These are phyloP conservation scores for Penstemon newberryi DNA, from an alignment of 257 asterid species.

Conservation along the genomic window DNA sequence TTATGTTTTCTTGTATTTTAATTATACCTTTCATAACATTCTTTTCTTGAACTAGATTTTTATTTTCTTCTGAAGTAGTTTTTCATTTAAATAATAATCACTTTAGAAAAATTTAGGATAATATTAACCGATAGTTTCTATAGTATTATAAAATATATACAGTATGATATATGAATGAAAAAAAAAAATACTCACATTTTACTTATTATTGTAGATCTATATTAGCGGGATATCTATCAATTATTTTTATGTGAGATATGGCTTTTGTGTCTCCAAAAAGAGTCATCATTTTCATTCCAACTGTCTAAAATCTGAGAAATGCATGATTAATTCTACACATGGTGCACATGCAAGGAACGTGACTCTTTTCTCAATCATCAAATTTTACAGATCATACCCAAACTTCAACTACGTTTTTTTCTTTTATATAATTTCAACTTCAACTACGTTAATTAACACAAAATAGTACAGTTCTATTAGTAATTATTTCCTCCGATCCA, in stretches of 20 bases:
- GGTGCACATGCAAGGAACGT: slow-evolving; percentile 26
- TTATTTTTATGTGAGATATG: not conserved
- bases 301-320: not conserved
- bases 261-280: not conserved
- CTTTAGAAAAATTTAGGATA: too few species aligned
- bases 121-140: too few species aligned
- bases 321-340: slow-evolving; percentile 19
- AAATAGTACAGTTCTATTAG: too few species aligned
- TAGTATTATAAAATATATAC: too few species aligned
- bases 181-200: not conserved
- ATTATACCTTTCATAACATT: too few species aligned
- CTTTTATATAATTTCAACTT: too few species aligned
- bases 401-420: not conserved
- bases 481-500: too few species aligned
- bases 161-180: not conserved
- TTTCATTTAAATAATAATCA: too few species aligned
- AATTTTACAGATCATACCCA: slow-evolving; percentile 1
- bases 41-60: not conserved
- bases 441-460: too few species aligned
- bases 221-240: not conserved
- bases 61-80: too few species aligned
- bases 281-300: not conserved
- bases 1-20: too few species aligned
- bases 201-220: not conserved
- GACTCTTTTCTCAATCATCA: not conserved